Conservation (phyloP, 2,329 filamentous ascomycete species). For the Fusarium marasasianum region DNA sequence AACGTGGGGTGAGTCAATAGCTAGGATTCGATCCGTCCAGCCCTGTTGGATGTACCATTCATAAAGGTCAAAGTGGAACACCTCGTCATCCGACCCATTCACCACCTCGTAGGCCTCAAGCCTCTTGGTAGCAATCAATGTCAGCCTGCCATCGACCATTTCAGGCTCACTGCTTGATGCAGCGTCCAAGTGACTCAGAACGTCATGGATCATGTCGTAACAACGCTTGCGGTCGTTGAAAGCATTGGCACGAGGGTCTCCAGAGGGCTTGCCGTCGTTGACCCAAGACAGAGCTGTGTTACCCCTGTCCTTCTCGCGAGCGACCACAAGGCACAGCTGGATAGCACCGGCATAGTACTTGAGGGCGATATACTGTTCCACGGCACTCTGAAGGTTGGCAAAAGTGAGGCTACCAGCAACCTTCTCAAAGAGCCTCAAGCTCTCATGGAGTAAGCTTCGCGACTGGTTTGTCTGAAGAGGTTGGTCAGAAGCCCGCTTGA, state of each 20-base stretch:
- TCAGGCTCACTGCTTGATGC: conserved; percentile 75
- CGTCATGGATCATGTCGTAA: conserved; percentile 88
- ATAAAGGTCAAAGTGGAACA: conserved; percentile 96
- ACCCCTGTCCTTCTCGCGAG: conserved; percentile 84
- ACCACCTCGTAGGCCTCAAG: conserved; percentile 92
- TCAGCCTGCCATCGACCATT: conserved; percentile 79
- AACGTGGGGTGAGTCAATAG: conserved; percentile 85
- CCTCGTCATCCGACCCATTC: conserved; percentile 86
- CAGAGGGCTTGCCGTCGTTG: conserved; percentile 78
- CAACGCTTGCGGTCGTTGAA: conserved; percentile 79
- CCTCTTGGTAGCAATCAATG: conserved; percentile 79
- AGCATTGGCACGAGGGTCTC: conserved; percentile 73
- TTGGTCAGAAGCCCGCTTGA: conserved; percentile 87
- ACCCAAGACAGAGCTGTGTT: conserved; percentile 88
- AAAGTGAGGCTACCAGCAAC: conserved; percentile 85
- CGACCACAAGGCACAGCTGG: conserved; percentile 84
- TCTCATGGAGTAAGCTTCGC: conserved; percentile 85
- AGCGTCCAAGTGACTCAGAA: conserved; percentile 80
- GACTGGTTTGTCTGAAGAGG: conserved; percentile 78
- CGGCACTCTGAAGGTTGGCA: conserved; percentile 80
- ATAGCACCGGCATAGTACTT: conserved; percentile 96
- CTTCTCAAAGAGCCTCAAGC: conserved; percentile 85
- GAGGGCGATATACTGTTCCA: conserved; percentile 80
- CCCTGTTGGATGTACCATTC: conserved; percentile 94
- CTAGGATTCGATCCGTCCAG: conserved; percentile 85